Evolutionary conservation across 2,329 filamentous ascomycete genomes (phyloP).

Genomic region (Ilyonectria sp.): DNA sequence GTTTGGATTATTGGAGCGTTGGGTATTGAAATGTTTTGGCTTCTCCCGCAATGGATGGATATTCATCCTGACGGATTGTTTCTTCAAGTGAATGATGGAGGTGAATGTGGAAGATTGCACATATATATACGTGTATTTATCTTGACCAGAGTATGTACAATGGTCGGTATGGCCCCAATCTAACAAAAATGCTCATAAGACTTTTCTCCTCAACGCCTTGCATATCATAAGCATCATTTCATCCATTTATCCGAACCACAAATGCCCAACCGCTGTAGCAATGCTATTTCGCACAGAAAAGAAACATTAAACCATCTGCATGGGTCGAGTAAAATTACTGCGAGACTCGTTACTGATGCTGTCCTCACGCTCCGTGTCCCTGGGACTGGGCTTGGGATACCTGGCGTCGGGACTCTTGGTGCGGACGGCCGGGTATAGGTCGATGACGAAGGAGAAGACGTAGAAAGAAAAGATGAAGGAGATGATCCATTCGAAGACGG

Average conservation of each 20-base stretch:
- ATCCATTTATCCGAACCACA: not conserved
- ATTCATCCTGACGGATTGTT: not conserved
- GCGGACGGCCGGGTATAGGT: conserved; percentile 84
- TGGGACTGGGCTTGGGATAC: conserved; percentile 47
- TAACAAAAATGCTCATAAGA: not conserved
- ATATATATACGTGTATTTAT: not conserved
- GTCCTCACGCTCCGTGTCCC: conserved; percentile 16
- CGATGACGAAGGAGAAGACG: conserved; percentile 87
- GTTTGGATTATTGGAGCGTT: not conserved
- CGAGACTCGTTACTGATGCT: conserved; percentile 24
- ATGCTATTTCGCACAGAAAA: not conserved
- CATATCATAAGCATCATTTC: not conserved
- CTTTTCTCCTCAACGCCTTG: not conserved
- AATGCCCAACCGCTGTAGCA: not conserved
- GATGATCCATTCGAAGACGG: conserved; percentile 84
- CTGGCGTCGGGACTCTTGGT: conserved; percentile 61
- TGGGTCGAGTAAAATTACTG: conserved; percentile 13
- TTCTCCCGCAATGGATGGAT: not conserved
- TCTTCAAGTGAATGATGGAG: not conserved
- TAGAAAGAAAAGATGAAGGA: conserved; percentile 91
- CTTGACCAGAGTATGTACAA: not conserved
- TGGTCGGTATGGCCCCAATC: not conserved
- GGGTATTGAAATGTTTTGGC: not conserved
- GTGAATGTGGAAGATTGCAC: not conserved
- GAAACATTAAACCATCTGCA: conserved; percentile 38